phyloP scores from a whole-genome alignment of 1,284 basidiomycete species.

The Anthracocystis panici-leucophaei region DNA sequence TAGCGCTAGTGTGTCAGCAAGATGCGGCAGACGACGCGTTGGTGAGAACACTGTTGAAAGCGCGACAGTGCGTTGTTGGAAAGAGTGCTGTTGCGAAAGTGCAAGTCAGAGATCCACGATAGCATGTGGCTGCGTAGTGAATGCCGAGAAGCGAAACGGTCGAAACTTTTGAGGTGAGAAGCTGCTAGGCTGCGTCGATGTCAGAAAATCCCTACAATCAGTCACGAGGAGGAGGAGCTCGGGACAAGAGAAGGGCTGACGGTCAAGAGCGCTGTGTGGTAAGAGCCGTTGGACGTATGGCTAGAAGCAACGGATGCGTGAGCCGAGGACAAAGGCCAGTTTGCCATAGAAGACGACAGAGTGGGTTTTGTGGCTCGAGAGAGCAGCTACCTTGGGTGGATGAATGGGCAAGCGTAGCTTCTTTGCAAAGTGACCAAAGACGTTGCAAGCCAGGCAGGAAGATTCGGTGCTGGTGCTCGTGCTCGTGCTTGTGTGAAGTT shows the following conservation, averaged over 20 bases:
- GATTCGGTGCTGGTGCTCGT: too few relatives aligned
- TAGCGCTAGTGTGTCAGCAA: neutral
- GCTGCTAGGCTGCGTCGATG: constrained; percentile 15
- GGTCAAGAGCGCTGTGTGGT: constrained; percentile 9
- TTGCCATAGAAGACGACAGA: neutral
- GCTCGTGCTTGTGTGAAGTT: too few relatives aligned
- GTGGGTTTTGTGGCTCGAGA: neutral
- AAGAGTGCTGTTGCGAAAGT: neutral
- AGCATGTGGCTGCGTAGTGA: constrained; percentile 3
- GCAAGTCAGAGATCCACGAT: neutral
- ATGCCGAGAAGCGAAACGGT: neutral
- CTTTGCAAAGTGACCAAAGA: too few relatives aligned
- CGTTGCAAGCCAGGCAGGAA: too few relatives aligned
- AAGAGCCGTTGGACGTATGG: constrained; percentile 7
- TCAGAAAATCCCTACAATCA: constrained; percentile 28
- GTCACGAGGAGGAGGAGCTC: constrained; percentile 12
- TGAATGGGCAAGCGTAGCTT: too few relatives aligned
- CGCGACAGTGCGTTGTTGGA: neutral
- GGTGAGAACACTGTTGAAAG: neutral
- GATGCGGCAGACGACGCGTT: neutral
- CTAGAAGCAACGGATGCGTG: neutral
- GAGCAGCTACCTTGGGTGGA: too few relatives aligned
- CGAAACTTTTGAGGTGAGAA: neutral
- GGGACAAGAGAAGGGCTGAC: constrained; percentile 25
- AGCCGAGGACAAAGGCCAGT: neutral